Conservation (phyloP, 139 green algal species). For the Haematococcus lacustris region DNA sequence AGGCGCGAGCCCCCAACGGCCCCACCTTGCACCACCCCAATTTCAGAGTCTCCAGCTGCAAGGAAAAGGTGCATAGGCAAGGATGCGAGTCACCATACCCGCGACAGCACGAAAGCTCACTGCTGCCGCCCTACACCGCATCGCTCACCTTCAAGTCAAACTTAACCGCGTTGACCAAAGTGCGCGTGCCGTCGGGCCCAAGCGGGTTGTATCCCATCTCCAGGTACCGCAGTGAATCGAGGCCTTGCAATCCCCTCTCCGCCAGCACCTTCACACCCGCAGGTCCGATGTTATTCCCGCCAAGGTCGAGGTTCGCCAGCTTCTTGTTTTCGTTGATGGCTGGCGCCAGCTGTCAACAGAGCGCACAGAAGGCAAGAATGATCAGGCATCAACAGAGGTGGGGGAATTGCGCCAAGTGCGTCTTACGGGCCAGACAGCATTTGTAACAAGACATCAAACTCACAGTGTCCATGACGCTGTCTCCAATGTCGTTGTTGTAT, state of each 20-base stretch:
- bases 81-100: no score
- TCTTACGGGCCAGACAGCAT: not conserved
- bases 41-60: constrained; percentile 67
- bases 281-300: constrained; percentile 87
- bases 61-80: no score
- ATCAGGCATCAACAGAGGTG: not conserved
- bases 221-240: constrained; percentile 51
- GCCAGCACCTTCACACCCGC: constrained; percentile 37
- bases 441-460: not conserved
- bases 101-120: no score
- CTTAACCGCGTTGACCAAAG: constrained; percentile 76
- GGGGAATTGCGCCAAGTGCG: not conserved
- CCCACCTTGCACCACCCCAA: constrained; percentile 98
- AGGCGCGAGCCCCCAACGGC: constrained; percentile 58
- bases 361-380: not conserved
- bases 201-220: constrained; percentile 96
- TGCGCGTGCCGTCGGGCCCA: constrained; percentile 63
- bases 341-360: constrained; percentile 15
- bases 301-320: constrained; percentile 81
- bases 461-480: constrained; percentile 68
- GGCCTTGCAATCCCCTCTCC: constrained; percentile 53
- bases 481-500: constrained; percentile 96
- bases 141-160: constrained; percentile 60
- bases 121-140: no score
- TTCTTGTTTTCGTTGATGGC: constrained; percentile 27